These are phyloP conservation scores for Larix kaempferi DNA, from an alignment of 75 land plant species.

Conservation along the genomic window DNA sequence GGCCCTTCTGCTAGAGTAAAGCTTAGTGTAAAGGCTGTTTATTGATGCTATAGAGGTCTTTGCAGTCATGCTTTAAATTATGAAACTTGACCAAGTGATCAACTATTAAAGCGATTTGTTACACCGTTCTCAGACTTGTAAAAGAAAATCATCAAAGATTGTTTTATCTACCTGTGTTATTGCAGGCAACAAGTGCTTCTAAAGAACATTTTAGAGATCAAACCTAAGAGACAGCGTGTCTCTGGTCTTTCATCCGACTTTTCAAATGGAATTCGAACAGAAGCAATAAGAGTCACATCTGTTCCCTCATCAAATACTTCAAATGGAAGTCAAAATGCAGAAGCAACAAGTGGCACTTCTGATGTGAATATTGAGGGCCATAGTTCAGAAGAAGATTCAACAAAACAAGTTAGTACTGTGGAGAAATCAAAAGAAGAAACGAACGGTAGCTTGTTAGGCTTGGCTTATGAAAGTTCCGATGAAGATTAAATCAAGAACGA, in stretches of 20 bases:
- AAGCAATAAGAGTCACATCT: neutral
- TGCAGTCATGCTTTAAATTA: too few species aligned
- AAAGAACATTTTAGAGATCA: constrained; percentile 82
- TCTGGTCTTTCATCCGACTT: constrained; percentile 32
- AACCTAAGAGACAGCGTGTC: constrained; percentile 64
- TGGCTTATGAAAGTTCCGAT: constrained; percentile 91
- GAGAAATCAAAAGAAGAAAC: constrained; percentile 25
- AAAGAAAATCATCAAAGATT: too few species aligned
- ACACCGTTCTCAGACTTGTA: too few species aligned
- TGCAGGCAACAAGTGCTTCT: constrained; percentile 88
- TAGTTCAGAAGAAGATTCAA: neutral
- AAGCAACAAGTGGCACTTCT: constrained; percentile 8
- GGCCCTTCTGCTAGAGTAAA: too few species aligned
- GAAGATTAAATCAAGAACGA: constrained; percentile 32
- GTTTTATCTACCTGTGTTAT: too few species aligned
- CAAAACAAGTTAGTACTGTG: neutral
- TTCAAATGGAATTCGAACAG: neutral
- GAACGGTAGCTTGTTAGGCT: constrained; percentile 64
- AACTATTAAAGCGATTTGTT: too few species aligned
- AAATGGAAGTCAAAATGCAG: constrained; percentile 2
- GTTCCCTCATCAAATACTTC: neutral
- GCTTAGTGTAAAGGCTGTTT: too few species aligned
- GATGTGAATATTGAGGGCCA: neutral
- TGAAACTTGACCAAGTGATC: too few species aligned
- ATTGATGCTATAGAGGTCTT: too few species aligned